phyloP scores from a whole-genome alignment of 148 eudicot species.

The Rhododendron griersonianum region DNA sequence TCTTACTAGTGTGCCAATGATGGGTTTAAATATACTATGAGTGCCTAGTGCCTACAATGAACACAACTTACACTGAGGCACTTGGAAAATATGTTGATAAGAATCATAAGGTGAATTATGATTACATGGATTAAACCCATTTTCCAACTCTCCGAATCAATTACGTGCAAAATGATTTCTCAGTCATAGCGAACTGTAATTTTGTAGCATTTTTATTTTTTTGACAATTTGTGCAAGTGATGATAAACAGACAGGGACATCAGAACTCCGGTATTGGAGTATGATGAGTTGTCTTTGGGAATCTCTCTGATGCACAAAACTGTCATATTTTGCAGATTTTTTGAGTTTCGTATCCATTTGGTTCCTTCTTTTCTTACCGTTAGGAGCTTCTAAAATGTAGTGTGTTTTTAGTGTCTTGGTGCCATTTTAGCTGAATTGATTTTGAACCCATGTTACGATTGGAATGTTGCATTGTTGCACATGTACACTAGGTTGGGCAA shows the following conservation, averaged over 20 bases:
- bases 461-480: not conserved
- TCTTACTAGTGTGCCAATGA: not conserved
- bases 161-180: not conserved
- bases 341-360: not conserved
- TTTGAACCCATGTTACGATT: not conserved
- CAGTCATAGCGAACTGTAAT: not conserved
- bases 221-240: conserved; percentile 17
- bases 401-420: not conserved
- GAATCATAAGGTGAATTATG: not conserved
- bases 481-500: not conserved
- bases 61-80: conserved; percentile 9
- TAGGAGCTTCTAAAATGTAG: not conserved
- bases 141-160: not conserved
- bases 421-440: not conserved
- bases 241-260: conserved; percentile 39
- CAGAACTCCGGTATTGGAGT: conserved; percentile 15
- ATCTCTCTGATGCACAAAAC: conserved; percentile 34
- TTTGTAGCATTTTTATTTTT: not conserved
- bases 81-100: not conserved
- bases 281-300: conserved; percentile 33
- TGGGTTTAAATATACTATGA: conserved; percentile 14
- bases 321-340: not conserved
- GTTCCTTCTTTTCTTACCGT: not conserved
- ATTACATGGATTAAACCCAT: not conserved
- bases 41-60: not conserved